phyloP scores from a whole-genome alignment of 306 rosid genomes.

The Fagus crenata region DNA sequence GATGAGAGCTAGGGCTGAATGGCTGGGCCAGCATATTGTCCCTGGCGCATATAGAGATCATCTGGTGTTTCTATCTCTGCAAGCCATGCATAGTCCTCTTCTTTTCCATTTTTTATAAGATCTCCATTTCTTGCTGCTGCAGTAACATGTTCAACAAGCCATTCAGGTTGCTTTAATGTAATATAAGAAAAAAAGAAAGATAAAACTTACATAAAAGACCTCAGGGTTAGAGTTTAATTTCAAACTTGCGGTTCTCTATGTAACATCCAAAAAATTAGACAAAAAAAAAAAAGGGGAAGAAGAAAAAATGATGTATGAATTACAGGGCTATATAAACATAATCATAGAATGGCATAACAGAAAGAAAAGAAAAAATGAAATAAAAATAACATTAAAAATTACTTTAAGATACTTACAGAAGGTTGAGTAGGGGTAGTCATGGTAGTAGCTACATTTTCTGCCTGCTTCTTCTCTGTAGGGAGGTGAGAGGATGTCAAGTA shows the following conservation, averaged over 20 bases:
- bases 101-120: constrained; percentile 42
- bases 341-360: neutral
- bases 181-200: neutral
- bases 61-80: constrained; percentile 62
- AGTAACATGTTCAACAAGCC: constrained; percentile 24
- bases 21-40: constrained; percentile 71
- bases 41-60: constrained; percentile 73
- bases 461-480: constrained; percentile 79
- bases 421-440: constrained; percentile 70
- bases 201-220: no score
- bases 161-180: neutral
- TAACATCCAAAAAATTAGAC: no score
- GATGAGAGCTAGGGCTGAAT: constrained; percentile 50
- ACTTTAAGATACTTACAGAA: constrained; percentile 52
- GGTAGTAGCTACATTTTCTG: constrained; percentile 81
- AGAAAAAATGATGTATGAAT: neutral
- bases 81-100: constrained; percentile 91
- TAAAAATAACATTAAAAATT: neutral
- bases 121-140: constrained; percentile 54
- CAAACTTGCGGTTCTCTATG: no score
- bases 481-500: constrained; percentile 85
- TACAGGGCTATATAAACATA: constrained; percentile 2
- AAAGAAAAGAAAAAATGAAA: neutral
- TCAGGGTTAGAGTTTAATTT: no score
- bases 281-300: neutral